phyloP scores from a whole-genome alignment of 2,329 filamentous ascomycete genomes.

The Aureobasidium sp. region DNA sequence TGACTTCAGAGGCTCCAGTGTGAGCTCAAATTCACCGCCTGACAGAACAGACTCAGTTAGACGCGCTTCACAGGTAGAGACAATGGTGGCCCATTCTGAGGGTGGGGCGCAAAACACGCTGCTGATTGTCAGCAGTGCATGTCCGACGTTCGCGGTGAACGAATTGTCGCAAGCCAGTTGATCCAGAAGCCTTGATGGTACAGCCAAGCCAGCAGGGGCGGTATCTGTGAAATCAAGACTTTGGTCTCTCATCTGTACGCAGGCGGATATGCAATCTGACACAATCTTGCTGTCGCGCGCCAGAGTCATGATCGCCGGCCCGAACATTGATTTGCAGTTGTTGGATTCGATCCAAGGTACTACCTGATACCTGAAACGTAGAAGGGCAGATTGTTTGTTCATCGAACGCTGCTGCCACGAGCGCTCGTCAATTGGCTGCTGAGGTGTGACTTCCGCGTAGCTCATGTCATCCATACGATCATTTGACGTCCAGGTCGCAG shows the following conservation, averaged over 20 bases:
- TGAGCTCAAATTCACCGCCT: not conserved
- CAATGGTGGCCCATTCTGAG: not conserved
- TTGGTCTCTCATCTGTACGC: not conserved
- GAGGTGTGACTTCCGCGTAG: not conserved
- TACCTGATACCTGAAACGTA: not conserved
- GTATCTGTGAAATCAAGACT: not conserved
- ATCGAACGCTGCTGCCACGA: not conserved
- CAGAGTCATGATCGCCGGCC: not conserved
- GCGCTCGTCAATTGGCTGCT: not conserved
- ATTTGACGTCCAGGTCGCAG: not conserved
- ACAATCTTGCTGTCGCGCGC: not conserved
- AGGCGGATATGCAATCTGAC: not conserved
- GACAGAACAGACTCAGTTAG: not conserved
- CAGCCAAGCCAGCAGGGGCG: not conserved
- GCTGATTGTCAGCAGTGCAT: not conserved
- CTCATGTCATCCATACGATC: not conserved
- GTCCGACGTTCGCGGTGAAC: not conserved
- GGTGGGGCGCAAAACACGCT: not conserved
- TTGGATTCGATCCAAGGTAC: constrained; percentile 1
- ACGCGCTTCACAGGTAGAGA: not conserved
- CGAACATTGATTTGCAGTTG: not conserved
- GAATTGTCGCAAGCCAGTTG: not conserved
- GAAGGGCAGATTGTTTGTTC: not conserved
- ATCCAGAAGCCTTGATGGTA: not conserved
- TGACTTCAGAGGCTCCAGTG: not conserved